Evolutionary conservation across 306 rosid species (phyloP), one percentile per base, ranked within the genome.

Genomic region (Citrullus colocynthis): DNA sequence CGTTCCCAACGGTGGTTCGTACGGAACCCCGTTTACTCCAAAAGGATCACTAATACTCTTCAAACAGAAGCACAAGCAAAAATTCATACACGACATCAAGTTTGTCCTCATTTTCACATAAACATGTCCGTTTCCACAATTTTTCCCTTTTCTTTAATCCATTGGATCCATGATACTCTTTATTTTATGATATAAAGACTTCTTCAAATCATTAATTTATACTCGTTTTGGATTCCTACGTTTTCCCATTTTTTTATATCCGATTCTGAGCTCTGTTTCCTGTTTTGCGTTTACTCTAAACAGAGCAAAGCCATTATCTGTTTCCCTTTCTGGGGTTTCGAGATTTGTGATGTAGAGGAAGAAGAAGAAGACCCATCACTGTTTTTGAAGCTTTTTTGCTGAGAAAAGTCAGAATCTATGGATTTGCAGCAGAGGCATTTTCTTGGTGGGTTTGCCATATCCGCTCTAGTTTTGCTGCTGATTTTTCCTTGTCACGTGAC

Each of bases 391-490:
- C 75, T 81, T 52, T 45, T 69, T 51, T 48, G 81, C 30, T 82
- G 54, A 48, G 57, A 60, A 67, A 7, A 16, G 54, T 76, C 42
- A 75, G 65, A 59, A 70, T 64, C 80, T 78, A 96, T 96, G 99
- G 89, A 90, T 81, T 82, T 51, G 42, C 80, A 71, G 81, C 80
- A 71, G 81, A 88, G 79, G 69, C 44, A 76, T 83, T 87, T 74
- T 56, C 57, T 51, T 6, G 54, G 15, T 69, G 73, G 81, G 81
- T 0, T 87, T 32, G 24, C 76, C 58, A 5, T 87, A 28, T 84
- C 52, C 34, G 63, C 80, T 80, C 14, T 85, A 55, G 66, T 85
- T 81, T 41, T 90, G 56, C 73, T 88, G 81, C 83, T 87, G 39
- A 75, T 52, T 44, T 12, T 60, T 49, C 67, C 83, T 60, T 79